Conservation (phyloP, 768 basidiomycete species). For the Daedaleopsis sinensis region DNA sequence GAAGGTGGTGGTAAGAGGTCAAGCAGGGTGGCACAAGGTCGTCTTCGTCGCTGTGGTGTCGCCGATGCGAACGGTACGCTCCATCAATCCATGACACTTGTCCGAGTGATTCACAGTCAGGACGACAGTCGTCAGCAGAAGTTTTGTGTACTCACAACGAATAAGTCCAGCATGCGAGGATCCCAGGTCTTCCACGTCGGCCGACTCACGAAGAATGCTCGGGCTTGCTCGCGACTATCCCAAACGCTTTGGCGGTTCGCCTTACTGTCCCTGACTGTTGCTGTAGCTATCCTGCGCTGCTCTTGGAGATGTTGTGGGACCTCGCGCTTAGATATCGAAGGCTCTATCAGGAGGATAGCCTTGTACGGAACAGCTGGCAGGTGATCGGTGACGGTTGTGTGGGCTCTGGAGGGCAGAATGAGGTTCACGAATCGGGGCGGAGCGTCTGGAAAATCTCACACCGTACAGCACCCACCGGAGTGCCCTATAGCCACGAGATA, state of each 20-base stretch:
- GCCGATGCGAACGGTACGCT: too few relatives aligned
- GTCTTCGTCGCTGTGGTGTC: too few relatives aligned
- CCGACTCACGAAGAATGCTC: conserved; percentile 44
- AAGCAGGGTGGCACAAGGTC: not conserved
- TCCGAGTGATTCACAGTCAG: too few relatives aligned
- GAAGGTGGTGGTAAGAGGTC: too few relatives aligned
- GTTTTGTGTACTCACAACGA: conserved; percentile 23
- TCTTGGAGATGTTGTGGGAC: conserved; percentile 28
- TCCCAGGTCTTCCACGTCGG: conserved; percentile 54
- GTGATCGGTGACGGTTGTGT: not conserved
- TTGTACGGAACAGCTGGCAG: conserved; percentile 2
- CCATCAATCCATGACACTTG: too few relatives aligned
- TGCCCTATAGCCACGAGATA: too few relatives aligned
- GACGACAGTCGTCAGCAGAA: too few relatives aligned
- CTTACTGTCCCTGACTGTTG: conserved; percentile 38
- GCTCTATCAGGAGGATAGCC: conserved; percentile 48
- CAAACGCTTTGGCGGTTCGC: conserved; percentile 45
- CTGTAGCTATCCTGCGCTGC: conserved; percentile 39
- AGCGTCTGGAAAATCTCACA: too few relatives aligned
- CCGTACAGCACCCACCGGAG: too few relatives aligned
- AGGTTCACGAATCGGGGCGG: not conserved
- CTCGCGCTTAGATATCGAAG: conserved; percentile 43
- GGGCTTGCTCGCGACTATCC: conserved; percentile 44
- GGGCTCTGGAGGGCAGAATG: not conserved
- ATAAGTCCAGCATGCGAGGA: conserved; percentile 38